These are phyloP conservation scores for Rusavskia elegans DNA, from an alignment of 495 filamentous ascomycete species.

Conservation along the genomic window DNA sequence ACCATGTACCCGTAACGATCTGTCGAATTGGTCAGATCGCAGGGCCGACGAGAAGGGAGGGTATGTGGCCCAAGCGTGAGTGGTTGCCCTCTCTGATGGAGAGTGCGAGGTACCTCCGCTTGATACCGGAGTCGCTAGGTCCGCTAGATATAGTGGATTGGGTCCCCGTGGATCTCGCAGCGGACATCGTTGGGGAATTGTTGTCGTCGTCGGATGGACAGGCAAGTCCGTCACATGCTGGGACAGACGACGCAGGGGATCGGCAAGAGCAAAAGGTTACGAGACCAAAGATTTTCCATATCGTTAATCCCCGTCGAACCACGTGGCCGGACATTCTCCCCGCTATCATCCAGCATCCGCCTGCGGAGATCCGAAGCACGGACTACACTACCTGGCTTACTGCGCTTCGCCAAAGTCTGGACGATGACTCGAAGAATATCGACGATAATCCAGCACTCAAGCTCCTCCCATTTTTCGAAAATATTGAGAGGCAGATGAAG, in stretches of 20 bases:
- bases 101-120: conserved; percentile 22
- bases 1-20: conserved; percentile 27
- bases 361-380: background rate
- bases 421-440: background rate
- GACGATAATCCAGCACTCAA: background rate
- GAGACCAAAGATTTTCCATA: background rate
- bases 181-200: conserved; percentile 18
- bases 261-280: background rate
- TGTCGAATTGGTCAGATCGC: conserved; percentile 42
- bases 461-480: background rate
- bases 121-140: conserved; percentile 23
- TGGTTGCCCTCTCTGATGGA: conserved; percentile 36
- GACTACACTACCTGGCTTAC: background rate
- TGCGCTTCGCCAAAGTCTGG: background rate
- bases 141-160: conserved; percentile 32
- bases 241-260: background rate
- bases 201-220: background rate
- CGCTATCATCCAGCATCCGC: background rate
- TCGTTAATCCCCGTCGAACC: conserved; percentile 1
- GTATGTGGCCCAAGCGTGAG: conserved; percentile 39
- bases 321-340: background rate
- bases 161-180: conserved; percentile 31
- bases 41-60: conserved; percentile 25
- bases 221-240: background rate
- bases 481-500: too few relatives aligned